These are phyloP conservation scores for Xylaria sp. DNA, from an alignment of 2,329 filamentous ascomycete genomes.

Conservation along the genomic window DNA sequence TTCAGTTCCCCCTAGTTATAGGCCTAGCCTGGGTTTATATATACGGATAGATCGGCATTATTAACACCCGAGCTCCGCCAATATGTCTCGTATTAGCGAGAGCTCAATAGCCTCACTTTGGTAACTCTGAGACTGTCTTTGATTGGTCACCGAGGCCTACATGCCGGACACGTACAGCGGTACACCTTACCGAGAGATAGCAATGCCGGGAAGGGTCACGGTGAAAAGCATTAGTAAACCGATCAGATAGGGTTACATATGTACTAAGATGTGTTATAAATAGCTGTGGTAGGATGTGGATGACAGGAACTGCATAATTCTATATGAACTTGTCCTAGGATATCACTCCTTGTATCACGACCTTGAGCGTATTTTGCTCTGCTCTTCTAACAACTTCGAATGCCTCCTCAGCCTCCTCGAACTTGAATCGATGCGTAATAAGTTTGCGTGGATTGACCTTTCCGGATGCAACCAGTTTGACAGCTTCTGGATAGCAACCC, in stretches of 20 bases:
- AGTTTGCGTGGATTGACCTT: constrained; percentile 53
- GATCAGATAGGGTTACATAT: too few species aligned
- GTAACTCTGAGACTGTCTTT: too few species aligned
- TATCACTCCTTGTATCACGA: constrained; percentile 40
- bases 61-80: background rate
- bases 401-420: constrained; percentile 37
- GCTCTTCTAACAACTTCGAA: constrained; percentile 35
- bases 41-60: background rate
- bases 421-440: constrained; percentile 52
- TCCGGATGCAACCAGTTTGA: constrained; percentile 61
- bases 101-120: background rate
- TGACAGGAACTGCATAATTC: background rate
- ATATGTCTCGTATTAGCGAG: too few species aligned
- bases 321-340: background rate
- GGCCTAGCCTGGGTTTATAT: background rate
- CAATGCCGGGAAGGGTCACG: too few species aligned
- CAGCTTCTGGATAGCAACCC: constrained; percentile 60
- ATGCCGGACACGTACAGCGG: too few species aligned
- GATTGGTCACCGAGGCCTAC: background rate
- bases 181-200: too few species aligned
- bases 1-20: too few species aligned
- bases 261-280: too few species aligned
- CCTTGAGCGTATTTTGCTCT: constrained; percentile 40
- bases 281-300: background rate
- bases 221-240: too few species aligned